Percentiles rank a stretch among this genome's conserved stretches.
Evolutionary conservation across 345 rosid genomes (phyloP).

Genomic region (Rhizophora apiculata): DNA sequence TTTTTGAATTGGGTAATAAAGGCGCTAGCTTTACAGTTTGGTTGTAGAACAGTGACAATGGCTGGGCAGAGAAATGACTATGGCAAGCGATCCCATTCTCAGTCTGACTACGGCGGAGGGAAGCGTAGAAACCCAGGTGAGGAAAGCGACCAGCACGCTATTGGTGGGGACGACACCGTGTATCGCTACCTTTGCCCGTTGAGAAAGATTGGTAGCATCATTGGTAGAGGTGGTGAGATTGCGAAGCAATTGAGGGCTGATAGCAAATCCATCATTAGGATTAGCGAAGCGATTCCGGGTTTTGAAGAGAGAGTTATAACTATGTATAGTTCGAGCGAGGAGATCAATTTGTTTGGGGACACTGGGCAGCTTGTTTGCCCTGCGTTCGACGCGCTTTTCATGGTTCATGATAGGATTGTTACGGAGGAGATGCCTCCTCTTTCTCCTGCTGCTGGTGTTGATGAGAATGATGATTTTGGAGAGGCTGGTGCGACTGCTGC

Average conservation of each 20-base stretch:
- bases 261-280: conserved; percentile 28
- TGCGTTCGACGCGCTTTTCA: conserved; percentile 33
- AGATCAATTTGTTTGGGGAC: conserved; percentile 26
- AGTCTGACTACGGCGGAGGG: conserved; percentile 33
- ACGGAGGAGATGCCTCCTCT: conserved; percentile 22
- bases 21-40: not conserved
- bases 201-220: conserved; percentile 34
- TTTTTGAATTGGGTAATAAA: not conserved
- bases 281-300: conserved; percentile 31
- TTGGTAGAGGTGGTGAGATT: conserved; percentile 34
- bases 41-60: conserved; percentile 7
- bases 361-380: conserved; percentile 26
- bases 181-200: conserved; percentile 35
- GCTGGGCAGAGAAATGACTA: conserved; percentile 34
- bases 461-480: conserved; percentile 4
- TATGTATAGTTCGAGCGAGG: conserved; percentile 24
- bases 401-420: conserved; percentile 31
- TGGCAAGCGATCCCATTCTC: conserved; percentile 31
- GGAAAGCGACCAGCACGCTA: conserved; percentile 16
- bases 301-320: conserved; percentile 33
- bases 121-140: conserved; percentile 34
- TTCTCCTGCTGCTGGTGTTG: conserved; percentile 3
- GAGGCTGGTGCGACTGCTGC: not conserved
- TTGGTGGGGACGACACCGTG: conserved; percentile 30
- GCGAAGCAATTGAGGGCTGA: conserved; percentile 31